Conservation (phyloP, 805 yeast species). For the Suhomyces vadensis region DNA sequence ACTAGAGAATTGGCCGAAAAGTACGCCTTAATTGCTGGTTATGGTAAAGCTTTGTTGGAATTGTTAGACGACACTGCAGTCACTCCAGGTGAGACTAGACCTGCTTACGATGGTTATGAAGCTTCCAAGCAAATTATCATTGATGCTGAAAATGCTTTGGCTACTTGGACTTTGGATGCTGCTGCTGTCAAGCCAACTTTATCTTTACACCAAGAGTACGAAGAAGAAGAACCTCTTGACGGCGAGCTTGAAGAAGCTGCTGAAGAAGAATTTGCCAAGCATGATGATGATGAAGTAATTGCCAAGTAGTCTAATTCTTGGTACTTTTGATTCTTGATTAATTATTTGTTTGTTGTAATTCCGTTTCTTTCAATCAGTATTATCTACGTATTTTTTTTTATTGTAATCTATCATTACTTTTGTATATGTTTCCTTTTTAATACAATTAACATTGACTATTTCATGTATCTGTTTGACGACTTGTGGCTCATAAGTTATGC, state of each 20-base stretch:
- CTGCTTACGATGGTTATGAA: constrained; percentile 97
- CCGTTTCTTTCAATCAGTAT: constrained; percentile 1
- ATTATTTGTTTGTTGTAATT: neutral
- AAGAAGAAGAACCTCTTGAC: constrained; percentile 47
- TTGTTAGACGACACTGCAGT: constrained; percentile 95
- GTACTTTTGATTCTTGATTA: neutral
- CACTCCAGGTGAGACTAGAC: constrained; percentile 98
- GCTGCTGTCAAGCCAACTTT: constrained; percentile 94
- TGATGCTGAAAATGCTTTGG: constrained; percentile 94
- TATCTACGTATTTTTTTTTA: neutral
- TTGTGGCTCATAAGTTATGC: neutral
- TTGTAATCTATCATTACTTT: neutral
- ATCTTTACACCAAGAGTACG: constrained; percentile 70
- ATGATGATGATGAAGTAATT: constrained; percentile 26
- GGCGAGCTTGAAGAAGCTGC: constrained; percentile 48
- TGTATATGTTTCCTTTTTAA: neutral
- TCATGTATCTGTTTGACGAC: neutral
- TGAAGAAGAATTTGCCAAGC: constrained; percentile 56
- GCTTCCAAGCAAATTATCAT: constrained; percentile 97
- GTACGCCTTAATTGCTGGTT: constrained; percentile 95
- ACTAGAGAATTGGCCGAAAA: constrained; percentile 94
- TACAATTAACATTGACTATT: neutral
- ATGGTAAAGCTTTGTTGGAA: constrained; percentile 96
- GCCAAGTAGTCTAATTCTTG: constrained; percentile 3
- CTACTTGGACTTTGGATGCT: constrained; percentile 93